Conservation (phyloP, 1,284 basidiomycete species). For the Exobasidium rhododendri region DNA sequence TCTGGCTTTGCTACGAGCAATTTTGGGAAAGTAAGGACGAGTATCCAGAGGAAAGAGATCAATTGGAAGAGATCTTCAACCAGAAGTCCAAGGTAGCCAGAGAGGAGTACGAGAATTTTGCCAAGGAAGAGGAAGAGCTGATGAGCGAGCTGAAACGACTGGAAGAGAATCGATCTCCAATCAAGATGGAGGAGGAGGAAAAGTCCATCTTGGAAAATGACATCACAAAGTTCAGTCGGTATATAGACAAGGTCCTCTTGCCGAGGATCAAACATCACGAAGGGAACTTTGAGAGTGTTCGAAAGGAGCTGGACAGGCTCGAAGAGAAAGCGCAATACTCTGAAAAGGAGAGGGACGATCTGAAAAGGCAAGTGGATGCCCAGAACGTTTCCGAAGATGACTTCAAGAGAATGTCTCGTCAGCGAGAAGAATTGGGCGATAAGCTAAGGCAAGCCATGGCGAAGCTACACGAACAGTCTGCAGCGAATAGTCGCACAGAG, state of each 20-base stretch:
- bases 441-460: constrained; percentile 33
- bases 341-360: constrained; percentile 23
- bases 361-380: constrained; percentile 28
- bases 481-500: constrained; percentile 41
- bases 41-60: constrained; percentile 48
- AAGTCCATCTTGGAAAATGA: constrained; percentile 43
- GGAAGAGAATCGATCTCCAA: constrained; percentile 31
- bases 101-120: constrained; percentile 33
- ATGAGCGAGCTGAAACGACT: constrained; percentile 30
- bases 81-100: constrained; percentile 18
- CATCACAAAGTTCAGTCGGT: constrained; percentile 46
- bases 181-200: constrained; percentile 39
- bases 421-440: constrained; percentile 38
- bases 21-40: constrained; percentile 54
- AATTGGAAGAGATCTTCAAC: constrained; percentile 41
- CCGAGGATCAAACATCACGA: constrained; percentile 27
- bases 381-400: constrained; percentile 50
- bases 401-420: constrained; percentile 42
- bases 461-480: constrained; percentile 34
- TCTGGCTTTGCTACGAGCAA: constrained; percentile 52
- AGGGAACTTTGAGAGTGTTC: constrained; percentile 48
- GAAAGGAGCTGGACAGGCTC: constrained; percentile 38
- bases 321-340: constrained; percentile 28
- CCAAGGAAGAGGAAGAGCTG: constrained; percentile 34
- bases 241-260: constrained; percentile 30